Evolutionary conservation across 2,329 filamentous ascomycete genomes (phyloP).

Genomic region (Ophiocordyceps camponoti-rufipedis): DNA sequence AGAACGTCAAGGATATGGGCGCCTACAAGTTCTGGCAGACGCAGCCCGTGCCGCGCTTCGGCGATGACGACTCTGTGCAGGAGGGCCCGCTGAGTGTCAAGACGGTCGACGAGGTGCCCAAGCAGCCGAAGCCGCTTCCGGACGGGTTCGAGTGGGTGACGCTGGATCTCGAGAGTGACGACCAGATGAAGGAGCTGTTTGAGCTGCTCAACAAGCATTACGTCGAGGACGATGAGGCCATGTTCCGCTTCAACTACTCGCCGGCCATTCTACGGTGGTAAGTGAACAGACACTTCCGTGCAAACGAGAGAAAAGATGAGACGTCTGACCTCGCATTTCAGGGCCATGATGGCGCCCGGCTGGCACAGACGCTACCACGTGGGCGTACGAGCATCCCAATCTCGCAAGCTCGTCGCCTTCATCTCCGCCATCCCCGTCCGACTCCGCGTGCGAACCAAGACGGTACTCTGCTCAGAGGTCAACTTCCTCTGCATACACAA

Average conservation of each 20-base stretch:
- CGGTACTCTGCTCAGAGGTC: slow-evolving; percentile 71
- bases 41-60: slow-evolving; percentile 82
- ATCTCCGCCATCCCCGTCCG: slow-evolving; percentile 85
- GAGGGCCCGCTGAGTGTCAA: slow-evolving; percentile 78
- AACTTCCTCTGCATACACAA: slow-evolving; percentile 98
- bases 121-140: slow-evolving; percentile 55
- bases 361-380: slow-evolving; percentile 94
- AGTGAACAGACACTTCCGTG: slow-evolving; percentile 6
- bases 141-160: slow-evolving; percentile 89
- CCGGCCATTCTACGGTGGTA: slow-evolving; percentile 77
- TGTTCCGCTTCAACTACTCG: slow-evolving; percentile 96
- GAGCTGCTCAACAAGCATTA: slow-evolving; percentile 86
- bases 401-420: slow-evolving; percentile 79
- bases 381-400: slow-evolving; percentile 70
- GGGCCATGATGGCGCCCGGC: slow-evolving; percentile 85
- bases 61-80: slow-evolving; percentile 32
- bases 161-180: slow-evolving; percentile 64
- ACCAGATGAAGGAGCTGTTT: slow-evolving; percentile 75
- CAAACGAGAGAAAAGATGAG: not conserved
- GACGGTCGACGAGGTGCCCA: slow-evolving; percentile 59
- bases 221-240: slow-evolving; percentile 90
- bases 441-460: slow-evolving; percentile 59
- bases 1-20: slow-evolving; percentile 91
- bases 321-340: slow-evolving; percentile 15
- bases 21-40: slow-evolving; percentile 98